Evolutionary conservation across 805 yeast species (phyloP).

Genomic region (Priceomyces haplophilus): DNA sequence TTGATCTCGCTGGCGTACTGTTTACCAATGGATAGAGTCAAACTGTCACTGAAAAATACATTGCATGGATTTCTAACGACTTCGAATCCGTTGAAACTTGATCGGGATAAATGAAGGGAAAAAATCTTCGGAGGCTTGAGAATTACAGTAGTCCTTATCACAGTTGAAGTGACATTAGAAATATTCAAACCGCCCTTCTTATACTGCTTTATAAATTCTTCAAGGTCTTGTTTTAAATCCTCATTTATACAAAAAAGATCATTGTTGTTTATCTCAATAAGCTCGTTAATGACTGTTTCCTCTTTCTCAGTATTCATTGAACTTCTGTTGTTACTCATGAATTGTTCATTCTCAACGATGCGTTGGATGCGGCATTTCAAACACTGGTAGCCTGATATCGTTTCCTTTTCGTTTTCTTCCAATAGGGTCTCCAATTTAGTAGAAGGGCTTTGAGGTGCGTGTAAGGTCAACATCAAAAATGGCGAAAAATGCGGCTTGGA

Average conservation of each 20-base stretch:
- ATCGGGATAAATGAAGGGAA: conserved; percentile 82
- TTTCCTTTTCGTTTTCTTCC: conserved; percentile 56
- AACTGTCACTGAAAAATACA: conserved; percentile 58
- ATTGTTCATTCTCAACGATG: conserved; percentile 29
- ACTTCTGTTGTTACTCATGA: conserved; percentile 17
- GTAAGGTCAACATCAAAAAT: conserved; percentile 69
- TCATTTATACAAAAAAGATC: conserved; percentile 55
- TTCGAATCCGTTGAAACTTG: conserved; percentile 65
- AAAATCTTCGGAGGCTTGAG: conserved; percentile 67
- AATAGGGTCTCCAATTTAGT: conserved; percentile 55
- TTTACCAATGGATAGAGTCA: conserved; percentile 48
- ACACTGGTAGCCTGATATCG: conserved; percentile 79
- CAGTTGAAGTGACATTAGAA: conserved; percentile 54
- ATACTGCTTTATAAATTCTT: conserved; percentile 47
- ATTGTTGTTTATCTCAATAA: conserved; percentile 34
- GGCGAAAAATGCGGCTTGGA: conserved; percentile 59
- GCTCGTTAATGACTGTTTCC: conserved; percentile 24
- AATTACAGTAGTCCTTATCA: conserved; percentile 61
- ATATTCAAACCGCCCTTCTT: conserved; percentile 43
- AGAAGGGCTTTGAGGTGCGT: conserved; percentile 58
- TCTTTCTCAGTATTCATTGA: conserved; percentile 23
- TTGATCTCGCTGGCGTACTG: conserved; percentile 36
- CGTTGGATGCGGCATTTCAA: conserved; percentile 54
- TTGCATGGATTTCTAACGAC: conserved; percentile 73
- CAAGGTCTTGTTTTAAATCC: conserved; percentile 54